Evolutionary conservation across 768 basidiomycete species (phyloP).

Genomic region (Calocera viscosa): DNA sequence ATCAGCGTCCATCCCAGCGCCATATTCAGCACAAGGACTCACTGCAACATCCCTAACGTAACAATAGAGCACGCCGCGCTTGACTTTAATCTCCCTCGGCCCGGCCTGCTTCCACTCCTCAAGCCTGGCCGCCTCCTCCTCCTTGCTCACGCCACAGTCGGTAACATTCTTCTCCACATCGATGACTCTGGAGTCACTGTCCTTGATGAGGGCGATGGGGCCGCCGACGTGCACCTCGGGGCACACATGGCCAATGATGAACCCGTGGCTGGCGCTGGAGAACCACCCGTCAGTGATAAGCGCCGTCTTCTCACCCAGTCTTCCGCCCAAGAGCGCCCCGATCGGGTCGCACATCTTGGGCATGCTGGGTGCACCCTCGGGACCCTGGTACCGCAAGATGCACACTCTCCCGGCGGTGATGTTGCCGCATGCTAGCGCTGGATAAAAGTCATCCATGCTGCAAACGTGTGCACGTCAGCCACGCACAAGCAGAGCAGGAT

Average conservation of each 20-base stretch:
- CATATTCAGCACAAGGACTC: conserved; percentile 27
- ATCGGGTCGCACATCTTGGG: conserved; percentile 74
- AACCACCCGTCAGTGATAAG: conserved; percentile 84
- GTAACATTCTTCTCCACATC: conserved; percentile 54
- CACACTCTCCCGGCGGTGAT: conserved; percentile 64
- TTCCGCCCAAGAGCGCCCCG: conserved; percentile 72
- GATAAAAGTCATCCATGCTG: conserved; percentile 59
- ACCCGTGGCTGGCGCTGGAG: conserved; percentile 65
- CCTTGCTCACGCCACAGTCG: conserved; percentile 59
- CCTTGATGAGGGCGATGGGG: conserved; percentile 74
- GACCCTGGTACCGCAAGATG: conserved; percentile 79
- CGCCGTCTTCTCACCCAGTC: conserved; percentile 61
- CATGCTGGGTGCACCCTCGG: conserved; percentile 87
- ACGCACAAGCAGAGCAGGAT: too few species aligned
- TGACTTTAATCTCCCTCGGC: conserved; percentile 51
- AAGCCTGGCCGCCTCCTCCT: conserved; percentile 47
- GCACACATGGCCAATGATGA: conserved; percentile 49
- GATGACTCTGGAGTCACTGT: conserved; percentile 68
- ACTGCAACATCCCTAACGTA: conserved; percentile 82
- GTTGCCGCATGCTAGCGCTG: conserved; percentile 57
- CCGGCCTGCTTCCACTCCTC: conserved; percentile 59
- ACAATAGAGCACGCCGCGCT: conserved; percentile 59
- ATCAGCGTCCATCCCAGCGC: background rate
- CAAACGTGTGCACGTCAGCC: background rate
- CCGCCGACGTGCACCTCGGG: conserved; percentile 67